phyloP scores from a whole-genome alignment of 441 rosid species.

The Pelargonium fulgidum region DNA sequence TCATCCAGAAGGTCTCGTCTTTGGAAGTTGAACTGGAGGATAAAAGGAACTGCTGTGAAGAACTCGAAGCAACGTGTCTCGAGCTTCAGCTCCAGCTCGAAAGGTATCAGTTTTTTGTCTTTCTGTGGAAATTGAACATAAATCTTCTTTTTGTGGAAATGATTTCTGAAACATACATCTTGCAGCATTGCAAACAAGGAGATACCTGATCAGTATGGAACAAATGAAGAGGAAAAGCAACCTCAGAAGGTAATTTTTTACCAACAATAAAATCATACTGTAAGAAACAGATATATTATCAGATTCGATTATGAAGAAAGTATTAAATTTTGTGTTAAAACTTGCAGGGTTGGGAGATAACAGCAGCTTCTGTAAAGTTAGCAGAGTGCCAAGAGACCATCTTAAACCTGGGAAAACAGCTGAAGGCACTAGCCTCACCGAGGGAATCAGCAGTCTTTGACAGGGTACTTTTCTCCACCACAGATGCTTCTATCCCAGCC shows the following conservation, averaged over 20 bases:
- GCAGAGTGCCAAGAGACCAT: constrained; percentile 95
- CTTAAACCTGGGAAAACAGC: constrained; percentile 70
- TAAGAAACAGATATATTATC: background rate
- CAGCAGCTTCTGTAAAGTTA: constrained; percentile 82
- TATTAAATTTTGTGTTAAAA: background rate
- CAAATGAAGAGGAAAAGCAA: constrained; percentile 40
- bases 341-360: constrained; percentile 68
- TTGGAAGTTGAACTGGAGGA: constrained; percentile 88
- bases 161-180: constrained; percentile 19
- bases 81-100: constrained; percentile 90
- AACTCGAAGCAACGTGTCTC: constrained; percentile 74
- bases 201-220: constrained; percentile 25
- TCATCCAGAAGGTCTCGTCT: constrained; percentile 60
- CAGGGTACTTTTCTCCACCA: constrained; percentile 32
- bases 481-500: background rate
- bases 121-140: background rate
- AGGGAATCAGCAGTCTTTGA: constrained; percentile 52
- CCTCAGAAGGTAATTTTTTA: constrained; percentile 50
- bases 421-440: constrained; percentile 65
- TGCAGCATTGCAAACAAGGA: constrained; percentile 56
- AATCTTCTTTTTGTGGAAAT: constrained; percentile 11
- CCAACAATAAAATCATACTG: background rate
- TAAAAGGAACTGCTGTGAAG: constrained; percentile 71
- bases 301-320: background rate
- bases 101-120: constrained; percentile 38